Evolutionary conservation across 2,329 filamentous ascomycete species (phyloP).

Genomic region (Epichloe sibirici): DNA sequence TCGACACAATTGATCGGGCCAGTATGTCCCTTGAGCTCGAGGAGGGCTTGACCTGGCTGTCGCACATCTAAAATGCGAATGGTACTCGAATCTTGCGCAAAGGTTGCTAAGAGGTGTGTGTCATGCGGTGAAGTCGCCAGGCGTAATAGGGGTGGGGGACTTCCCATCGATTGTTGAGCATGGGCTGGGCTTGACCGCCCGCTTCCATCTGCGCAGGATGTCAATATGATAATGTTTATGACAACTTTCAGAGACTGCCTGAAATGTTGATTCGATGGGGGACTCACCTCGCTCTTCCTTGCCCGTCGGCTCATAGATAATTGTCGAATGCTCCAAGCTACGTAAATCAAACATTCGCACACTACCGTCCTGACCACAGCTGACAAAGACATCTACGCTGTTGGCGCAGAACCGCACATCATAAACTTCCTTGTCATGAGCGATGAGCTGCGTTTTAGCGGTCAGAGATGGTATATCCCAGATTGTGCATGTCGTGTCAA

Average conservation of each 20-base stretch:
- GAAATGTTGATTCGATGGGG: neutral
- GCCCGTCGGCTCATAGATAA: slow-evolving; percentile 94
- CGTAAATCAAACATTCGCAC: slow-evolving; percentile 97
- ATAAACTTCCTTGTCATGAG: slow-evolving; percentile 97
- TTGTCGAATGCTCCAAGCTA: slow-evolving; percentile 94
- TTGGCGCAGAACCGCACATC: slow-evolving; percentile 97
- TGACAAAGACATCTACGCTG: slow-evolving; percentile 97
- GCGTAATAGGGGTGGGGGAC: slow-evolving; percentile 65
- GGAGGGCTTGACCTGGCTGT: slow-evolving; percentile 85
- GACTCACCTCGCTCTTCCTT: slow-evolving; percentile 61
- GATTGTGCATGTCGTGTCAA: slow-evolving; percentile 97
- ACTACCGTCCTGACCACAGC: slow-evolving; percentile 92
- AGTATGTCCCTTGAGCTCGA: slow-evolving; percentile 83
- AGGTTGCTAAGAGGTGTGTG: slow-evolving; percentile 90
- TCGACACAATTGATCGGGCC: slow-evolving; percentile 85
- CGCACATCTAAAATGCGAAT: slow-evolving; percentile 93
- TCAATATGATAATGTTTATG: slow-evolving; percentile 8
- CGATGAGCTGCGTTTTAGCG: slow-evolving; percentile 95
- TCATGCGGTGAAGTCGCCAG: slow-evolving; percentile 90
- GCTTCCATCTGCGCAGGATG: slow-evolving; percentile 29
- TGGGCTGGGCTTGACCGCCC: slow-evolving; percentile 62
- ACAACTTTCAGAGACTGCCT: neutral
- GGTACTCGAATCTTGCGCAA: slow-evolving; percentile 82
- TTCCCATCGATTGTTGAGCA: slow-evolving; percentile 64
- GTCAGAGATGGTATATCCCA: slow-evolving; percentile 98